Evolutionary conservation across 169 alveolate species (phyloP).

Genomic region (Amoebophrya sp.): DNA sequence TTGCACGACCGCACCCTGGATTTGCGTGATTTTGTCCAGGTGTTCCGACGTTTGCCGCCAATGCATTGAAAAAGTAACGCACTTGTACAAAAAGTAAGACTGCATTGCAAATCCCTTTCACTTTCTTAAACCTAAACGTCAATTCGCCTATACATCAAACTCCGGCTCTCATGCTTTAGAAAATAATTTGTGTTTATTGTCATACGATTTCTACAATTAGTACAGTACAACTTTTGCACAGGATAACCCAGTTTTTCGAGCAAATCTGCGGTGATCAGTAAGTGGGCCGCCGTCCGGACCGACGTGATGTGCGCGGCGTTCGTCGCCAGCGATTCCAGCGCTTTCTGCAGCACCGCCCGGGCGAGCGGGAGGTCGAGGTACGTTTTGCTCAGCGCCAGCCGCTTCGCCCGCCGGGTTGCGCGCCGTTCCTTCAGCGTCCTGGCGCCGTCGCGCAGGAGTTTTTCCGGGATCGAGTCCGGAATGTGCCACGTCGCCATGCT

Average conservation of each 20-base stretch:
- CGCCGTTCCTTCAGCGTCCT: not conserved
- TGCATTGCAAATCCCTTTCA: no score
- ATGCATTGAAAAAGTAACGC: no score
- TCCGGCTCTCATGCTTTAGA: no score
- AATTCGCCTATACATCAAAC: no score
- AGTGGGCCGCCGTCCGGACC: not conserved
- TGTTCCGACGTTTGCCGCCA: no score
- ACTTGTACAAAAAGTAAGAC: no score
- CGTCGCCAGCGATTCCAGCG: not conserved
- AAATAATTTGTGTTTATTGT: no score
- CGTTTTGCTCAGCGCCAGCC: not conserved
- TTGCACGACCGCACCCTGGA: not conserved
- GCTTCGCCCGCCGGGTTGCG: not conserved
- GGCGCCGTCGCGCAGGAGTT: not conserved
- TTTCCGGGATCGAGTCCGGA: not conserved
- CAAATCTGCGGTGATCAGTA: not conserved
- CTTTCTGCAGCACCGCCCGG: not conserved
- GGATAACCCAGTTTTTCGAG: no score
- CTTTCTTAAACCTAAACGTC: no score
- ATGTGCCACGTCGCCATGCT: not conserved
- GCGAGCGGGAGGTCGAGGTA: not conserved
- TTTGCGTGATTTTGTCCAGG: not conserved
- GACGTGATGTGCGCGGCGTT: not conserved
- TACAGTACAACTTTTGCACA: no score
- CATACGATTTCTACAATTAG: no score